Conservation (phyloP, 1,284 basidiomycete genomes). For the Heterobasidion annosum region DNA sequence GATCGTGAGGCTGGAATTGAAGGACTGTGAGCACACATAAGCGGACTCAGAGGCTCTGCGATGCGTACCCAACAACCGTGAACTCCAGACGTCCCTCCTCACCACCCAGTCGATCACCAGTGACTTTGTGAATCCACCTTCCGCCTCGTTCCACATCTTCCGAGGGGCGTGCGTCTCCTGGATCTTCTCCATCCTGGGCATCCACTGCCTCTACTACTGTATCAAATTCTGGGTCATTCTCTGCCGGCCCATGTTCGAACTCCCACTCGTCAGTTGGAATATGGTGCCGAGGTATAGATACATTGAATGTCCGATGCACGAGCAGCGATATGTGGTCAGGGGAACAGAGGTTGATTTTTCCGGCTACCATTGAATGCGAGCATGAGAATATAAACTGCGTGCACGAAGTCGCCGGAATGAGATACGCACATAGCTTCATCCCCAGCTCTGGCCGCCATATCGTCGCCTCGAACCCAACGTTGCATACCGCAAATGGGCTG, state of each 20-base stretch:
- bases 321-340: conserved; percentile 93
- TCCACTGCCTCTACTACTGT: conserved; percentile 12
- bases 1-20: conserved; percentile 63
- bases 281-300: conserved; percentile 90
- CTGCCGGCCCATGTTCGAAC: conserved; percentile 78
- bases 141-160: conserved; percentile 44
- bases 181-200: conserved; percentile 17
- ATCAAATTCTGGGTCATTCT: conserved; percentile 68
- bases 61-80: conserved; percentile 81
- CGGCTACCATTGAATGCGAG: conserved; percentile 39
- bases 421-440: conserved; percentile 67
- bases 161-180: conserved; percentile 14
- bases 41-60: background rate
- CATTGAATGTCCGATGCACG: conserved; percentile 93
- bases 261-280: conserved; percentile 78
- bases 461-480: conserved; percentile 74
- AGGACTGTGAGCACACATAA: background rate
- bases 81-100: conserved; percentile 68
- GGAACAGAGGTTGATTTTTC: conserved; percentile 83
- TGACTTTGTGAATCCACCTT: conserved; percentile 74
- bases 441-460: conserved; percentile 89
- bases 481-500: conserved; percentile 79
- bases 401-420: background rate
- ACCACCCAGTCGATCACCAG: conserved; percentile 69
- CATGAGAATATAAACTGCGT: background rate